Percentiles rank a stretch among this genome's conserved stretches.
Evolutionary conservation across 768 basidiomycete genomes (phyloP).

Genomic region (Leucocoprinus leucothites): DNA sequence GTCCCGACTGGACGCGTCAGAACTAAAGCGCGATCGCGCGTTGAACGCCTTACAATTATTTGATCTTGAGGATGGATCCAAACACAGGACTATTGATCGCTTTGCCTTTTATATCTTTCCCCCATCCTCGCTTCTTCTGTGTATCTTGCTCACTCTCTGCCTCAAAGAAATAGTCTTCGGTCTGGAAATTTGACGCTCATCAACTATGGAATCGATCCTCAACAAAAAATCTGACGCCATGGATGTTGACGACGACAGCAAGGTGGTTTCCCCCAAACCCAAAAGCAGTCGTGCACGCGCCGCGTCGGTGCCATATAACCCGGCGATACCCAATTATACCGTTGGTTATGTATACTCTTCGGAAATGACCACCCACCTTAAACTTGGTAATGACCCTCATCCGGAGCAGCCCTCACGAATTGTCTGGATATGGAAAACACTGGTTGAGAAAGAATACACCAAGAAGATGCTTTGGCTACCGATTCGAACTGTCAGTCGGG

Average conservation of each 20-base stretch:
- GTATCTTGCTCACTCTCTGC: not conserved
- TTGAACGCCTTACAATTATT: too few species aligned
- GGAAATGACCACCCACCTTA: slow-evolving; percentile 84
- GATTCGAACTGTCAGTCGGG: slow-evolving; percentile 67
- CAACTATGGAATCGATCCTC: not conserved
- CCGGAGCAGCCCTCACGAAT: slow-evolving; percentile 87
- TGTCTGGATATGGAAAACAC: slow-evolving; percentile 62
- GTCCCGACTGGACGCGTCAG: too few species aligned
- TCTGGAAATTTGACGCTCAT: not conserved
- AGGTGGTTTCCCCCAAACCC: not conserved
- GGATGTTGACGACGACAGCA: slow-evolving; percentile 13
- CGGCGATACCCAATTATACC: slow-evolving; percentile 29
- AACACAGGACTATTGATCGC: slow-evolving; percentile 8
- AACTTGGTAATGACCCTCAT: slow-evolving; percentile 36
- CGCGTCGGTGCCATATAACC: slow-evolving; percentile 38
- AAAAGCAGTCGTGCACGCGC: slow-evolving; percentile 30
- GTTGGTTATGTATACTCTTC: slow-evolving; percentile 87
- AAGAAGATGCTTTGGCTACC: slow-evolving; percentile 75
- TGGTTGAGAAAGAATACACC: slow-evolving; percentile 58
- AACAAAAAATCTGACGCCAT: slow-evolving; percentile 11
- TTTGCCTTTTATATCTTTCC: slow-evolving; percentile 11
- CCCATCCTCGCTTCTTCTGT: not conserved
- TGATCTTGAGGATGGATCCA: slow-evolving; percentile 11
- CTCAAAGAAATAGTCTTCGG: not conserved
- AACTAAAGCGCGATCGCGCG: too few species aligned